phyloP scores from a whole-genome alignment of 805 yeast species.

The Ogataea corticis region DNA sequence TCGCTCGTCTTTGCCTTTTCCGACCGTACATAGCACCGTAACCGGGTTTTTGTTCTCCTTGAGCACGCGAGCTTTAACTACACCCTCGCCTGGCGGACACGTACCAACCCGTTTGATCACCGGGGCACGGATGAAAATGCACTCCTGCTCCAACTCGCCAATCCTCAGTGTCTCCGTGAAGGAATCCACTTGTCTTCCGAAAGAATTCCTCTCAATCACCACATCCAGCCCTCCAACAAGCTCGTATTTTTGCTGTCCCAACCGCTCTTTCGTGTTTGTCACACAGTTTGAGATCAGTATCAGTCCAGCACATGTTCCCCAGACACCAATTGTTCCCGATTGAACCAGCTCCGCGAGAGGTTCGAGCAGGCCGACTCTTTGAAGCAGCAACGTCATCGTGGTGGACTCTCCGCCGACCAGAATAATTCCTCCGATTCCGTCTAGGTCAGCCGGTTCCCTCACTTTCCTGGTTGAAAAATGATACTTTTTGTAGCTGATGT shows the following conservation, averaged over 20 bases:
- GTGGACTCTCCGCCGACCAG: slow-evolving; percentile 75
- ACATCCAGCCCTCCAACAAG: slow-evolving; percentile 66
- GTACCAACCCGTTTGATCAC: slow-evolving; percentile 40
- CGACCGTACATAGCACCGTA: slow-evolving; percentile 42
- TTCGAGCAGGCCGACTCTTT: slow-evolving; percentile 56
- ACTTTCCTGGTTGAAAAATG: slow-evolving; percentile 46
- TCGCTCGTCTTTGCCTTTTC: slow-evolving; percentile 34
- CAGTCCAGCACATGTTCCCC: slow-evolving; percentile 90
- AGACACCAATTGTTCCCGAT: slow-evolving; percentile 51
- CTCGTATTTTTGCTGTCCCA: slow-evolving; percentile 36
- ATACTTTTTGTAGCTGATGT: slow-evolving; percentile 30
- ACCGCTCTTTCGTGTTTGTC: slow-evolving; percentile 52
- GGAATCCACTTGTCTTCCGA: slow-evolving; percentile 75
- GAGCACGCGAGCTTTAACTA: slow-evolving; percentile 15
- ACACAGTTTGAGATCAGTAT: slow-evolving; percentile 61
- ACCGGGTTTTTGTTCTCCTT: slow-evolving; percentile 33
- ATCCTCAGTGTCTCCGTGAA: slow-evolving; percentile 51
- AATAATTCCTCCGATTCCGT: slow-evolving; percentile 55
- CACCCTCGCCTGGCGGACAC: not conserved
- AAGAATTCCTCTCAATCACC: slow-evolving; percentile 68
- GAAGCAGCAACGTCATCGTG: slow-evolving; percentile 68
- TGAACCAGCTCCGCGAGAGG: slow-evolving; percentile 55
- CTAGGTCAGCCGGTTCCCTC: slow-evolving; percentile 51
- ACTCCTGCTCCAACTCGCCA: slow-evolving; percentile 28
- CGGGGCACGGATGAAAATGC: slow-evolving; percentile 76